Base-by-base conservation (phyloP, 139 green algal species). In the Pleodorina starrii region DNA sequence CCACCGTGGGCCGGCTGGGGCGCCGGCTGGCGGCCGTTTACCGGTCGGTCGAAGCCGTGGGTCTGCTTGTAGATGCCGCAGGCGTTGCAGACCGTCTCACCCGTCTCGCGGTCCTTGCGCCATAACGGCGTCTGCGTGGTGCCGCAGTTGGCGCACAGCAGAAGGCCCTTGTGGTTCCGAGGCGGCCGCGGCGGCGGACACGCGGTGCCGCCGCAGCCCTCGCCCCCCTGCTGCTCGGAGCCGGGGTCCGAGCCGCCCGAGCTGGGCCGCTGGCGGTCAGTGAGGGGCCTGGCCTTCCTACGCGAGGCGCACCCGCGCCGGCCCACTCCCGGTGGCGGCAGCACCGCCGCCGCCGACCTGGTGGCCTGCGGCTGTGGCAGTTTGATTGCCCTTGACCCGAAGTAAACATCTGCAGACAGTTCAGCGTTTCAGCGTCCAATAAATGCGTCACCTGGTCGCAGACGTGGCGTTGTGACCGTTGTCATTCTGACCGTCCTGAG, bases 41-140 rank as follows among this genome's bases (percentile, higher is more conserved):
- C 75, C 23, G 76, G 82, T 5, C 91, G 91, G n/a, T 89, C 27
- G 23, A 85, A 91, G 84, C 91, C 91, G 43, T 93, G 91, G 43
- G 88, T 92, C 71, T 94, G 91, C 74, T 94, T 94, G 91, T 94
- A 94, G 46, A 94, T 94, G 35, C 90, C 85, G 76, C 90, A 92
- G 17, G 90, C 85, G 57, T 94, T 94, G 85, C 91, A 79, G 0
- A 92, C 81, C 2, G 85, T 91, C 12, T 69, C 35, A 21, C 88
- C 91, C 0, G 91, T 91, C 7, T 80, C 88, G 6, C 87, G 76
- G 77, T 92, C 89, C 51, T 90, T 90, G 38, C 89, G 89, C 89
- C 89, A 92, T 19, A 92, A 73, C 19, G 89, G 89, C 29, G 89
- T 92, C 48, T 87, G 81, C 81, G 60, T 76, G 29, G 89, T 92